Evolutionary conservation across 495 filamentous ascomycete species (phyloP).

Genomic region (Tuber calosporum): DNA sequence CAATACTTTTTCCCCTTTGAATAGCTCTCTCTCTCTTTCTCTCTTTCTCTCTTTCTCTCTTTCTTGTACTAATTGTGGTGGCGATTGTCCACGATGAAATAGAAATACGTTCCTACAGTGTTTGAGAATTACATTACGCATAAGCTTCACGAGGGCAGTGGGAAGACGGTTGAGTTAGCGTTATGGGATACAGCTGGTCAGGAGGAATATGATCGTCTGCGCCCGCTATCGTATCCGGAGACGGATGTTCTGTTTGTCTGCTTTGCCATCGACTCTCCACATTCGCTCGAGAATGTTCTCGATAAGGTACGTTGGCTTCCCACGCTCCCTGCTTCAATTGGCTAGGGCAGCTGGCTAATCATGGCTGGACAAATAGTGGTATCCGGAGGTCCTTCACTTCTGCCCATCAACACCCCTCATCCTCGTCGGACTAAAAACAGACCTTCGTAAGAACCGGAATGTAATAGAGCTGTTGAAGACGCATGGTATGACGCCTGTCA

Average conservation of each 20-base stretch:
- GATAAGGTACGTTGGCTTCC: conserved; percentile 69
- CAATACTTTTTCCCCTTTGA: not conserved
- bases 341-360: conserved; percentile 24
- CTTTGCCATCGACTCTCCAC: conserved; percentile 98
- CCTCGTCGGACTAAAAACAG: conserved; percentile 91
- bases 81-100: not conserved
- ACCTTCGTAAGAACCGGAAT: conserved; percentile 84
- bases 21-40: not conserved
- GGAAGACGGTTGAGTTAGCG: conserved; percentile 90
- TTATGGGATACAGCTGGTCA: conserved; percentile 98
- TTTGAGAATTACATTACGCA: conserved; percentile 99
- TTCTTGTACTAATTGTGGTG: conserved; percentile 7
- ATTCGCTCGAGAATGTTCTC: conserved; percentile 95
- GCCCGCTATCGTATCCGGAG: conserved; percentile 93
- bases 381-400: conserved; percentile 97
- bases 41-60: not conserved
- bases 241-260: conserved; percentile 97
- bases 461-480: conserved; percentile 98
- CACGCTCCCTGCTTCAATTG: conserved; percentile 12
- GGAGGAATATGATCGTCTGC: conserved; percentile 94
- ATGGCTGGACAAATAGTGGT: conserved; percentile 61
- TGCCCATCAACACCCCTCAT: conserved; percentile 94
- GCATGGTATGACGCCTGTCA: conserved; percentile 91
- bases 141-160: conserved; percentile 72
- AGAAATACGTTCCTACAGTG: conserved; percentile 99